Percentiles rank a stretch among this genome's conserved stretches.
These are phyloP conservation scores for Talaromyces sp. DNA, from an alignment of 2,329 filamentous ascomycete genomes.

Conservation along the genomic window DNA sequence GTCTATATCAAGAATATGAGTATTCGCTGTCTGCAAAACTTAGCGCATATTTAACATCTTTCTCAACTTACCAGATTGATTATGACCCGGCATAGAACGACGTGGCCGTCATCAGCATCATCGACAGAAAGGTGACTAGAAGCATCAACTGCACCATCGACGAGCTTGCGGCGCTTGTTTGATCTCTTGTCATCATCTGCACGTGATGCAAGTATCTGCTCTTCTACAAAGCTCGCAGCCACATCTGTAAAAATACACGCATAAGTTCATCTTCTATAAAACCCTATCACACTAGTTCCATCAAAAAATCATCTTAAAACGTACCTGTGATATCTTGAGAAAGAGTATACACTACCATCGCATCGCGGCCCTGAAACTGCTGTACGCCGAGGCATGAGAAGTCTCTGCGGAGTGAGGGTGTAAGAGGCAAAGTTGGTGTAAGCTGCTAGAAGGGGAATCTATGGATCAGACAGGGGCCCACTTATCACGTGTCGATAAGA, in stretches of 20 bases:
- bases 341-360: not conserved
- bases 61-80: conserved; percentile 8
- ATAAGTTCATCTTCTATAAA: not conserved
- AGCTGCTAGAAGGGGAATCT: not conserved
- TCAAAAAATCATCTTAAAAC: not conserved
- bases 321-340: conserved; percentile 8
- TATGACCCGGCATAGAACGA: conserved; percentile 20
- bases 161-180: conserved; percentile 28
- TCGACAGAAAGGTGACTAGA: not conserved
- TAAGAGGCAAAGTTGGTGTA: conserved; percentile 1
- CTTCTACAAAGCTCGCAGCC: conserved; percentile 5
- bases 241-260: conserved; percentile 1
- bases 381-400: not conserved
- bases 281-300: not conserved
- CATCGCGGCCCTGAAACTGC: not conserved
- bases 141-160: not conserved
- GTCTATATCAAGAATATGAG: not conserved
- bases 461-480: conserved; percentile 11
- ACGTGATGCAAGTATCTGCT: conserved; percentile 1
- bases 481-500: conserved; percentile 16
- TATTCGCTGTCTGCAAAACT: not conserved
- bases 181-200: conserved; percentile 11
- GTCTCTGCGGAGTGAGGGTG: not conserved
- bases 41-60: not conserved
- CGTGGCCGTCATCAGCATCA: conserved; percentile 22